Evolutionary conservation across 495 filamentous ascomycete genomes (phyloP).

Genomic region (Physcia stellaris): DNA sequence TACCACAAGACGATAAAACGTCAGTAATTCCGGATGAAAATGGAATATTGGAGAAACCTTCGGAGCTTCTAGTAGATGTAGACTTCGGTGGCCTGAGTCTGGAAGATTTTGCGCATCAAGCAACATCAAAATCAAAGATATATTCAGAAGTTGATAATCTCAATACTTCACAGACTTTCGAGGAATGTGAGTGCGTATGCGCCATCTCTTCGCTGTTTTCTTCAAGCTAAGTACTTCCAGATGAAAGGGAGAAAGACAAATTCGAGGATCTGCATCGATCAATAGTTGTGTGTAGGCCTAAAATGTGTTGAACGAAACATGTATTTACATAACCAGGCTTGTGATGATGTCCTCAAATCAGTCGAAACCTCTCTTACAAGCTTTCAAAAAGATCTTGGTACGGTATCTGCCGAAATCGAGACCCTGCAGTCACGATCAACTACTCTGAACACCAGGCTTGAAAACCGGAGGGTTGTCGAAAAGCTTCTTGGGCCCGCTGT

Average conservation of each 20-base stretch:
- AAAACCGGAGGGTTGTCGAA: slow-evolving; percentile 82
- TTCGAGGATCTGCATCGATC: slow-evolving; percentile 86
- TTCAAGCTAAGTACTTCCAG: slow-evolving; percentile 21
- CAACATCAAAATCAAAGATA: slow-evolving; percentile 29
- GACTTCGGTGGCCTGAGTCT: slow-evolving; percentile 68
- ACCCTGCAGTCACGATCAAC: slow-evolving; percentile 76
- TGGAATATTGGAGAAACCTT: slow-evolving; percentile 21
- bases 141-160: slow-evolving; percentile 26
- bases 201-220: slow-evolving; percentile 5
- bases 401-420: slow-evolving; percentile 90
- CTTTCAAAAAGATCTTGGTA: slow-evolving; percentile 83
- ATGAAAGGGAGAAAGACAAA: slow-evolving; percentile 72
- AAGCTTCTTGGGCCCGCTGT: slow-evolving; percentile 78
- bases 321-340: slow-evolving; percentile 34
- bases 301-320: neutral
- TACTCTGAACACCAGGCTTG: slow-evolving; percentile 69
- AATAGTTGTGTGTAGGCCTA: slow-evolving; percentile 36
- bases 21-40: no score
- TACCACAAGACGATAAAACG: slow-evolving; percentile 10
- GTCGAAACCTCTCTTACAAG: slow-evolving; percentile 84
- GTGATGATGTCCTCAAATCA: slow-evolving; percentile 84
- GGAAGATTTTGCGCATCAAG: slow-evolving; percentile 45
- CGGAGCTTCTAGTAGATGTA: slow-evolving; percentile 45
- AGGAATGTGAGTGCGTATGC: slow-evolving; percentile 51
- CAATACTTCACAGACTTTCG: slow-evolving; percentile 51